phyloP scores from a whole-genome alignment of 2,329 filamentous ascomycete species.

The Juglanconis oblonga region DNA sequence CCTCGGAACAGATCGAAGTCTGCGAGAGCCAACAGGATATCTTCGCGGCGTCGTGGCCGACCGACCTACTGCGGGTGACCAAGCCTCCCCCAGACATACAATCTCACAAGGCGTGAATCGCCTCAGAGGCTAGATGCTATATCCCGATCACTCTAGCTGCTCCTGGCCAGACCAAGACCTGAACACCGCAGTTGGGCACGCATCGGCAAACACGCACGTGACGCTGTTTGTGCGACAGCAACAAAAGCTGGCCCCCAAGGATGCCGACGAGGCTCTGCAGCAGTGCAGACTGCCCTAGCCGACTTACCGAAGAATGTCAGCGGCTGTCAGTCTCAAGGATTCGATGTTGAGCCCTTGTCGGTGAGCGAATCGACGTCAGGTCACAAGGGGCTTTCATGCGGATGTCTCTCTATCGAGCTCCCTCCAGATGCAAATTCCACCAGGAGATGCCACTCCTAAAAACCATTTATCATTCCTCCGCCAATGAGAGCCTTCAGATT shows the following conservation, averaged over 20 bases:
- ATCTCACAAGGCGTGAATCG: conserved; percentile 8
- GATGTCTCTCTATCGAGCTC: no score
- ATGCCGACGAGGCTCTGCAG: background rate
- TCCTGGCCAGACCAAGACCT: conserved; percentile 7
- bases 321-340: no score
- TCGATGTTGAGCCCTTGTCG: no score
- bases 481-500: conserved; percentile 2
- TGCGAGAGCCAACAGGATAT: background rate
- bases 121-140: conserved; percentile 11
- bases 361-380: no score
- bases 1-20: background rate
- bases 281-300: background rate
- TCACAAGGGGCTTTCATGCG: no score
- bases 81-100: background rate
- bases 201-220: conserved; percentile 15
- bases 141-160: background rate
- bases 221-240: conserved; percentile 7
- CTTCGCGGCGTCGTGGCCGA: background rate
- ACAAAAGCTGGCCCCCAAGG: conserved; percentile 1
- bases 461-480: background rate
- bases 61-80: background rate
- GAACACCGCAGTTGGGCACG: conserved; percentile 14
- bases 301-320: no score
- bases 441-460: background rate
- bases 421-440: no score